Percentiles rank a stretch among this genome's conserved stretches.
phyloP scores from a whole-genome alignment of 2,329 filamentous ascomycete genomes.

The Cryphonectria radicalis region DNA sequence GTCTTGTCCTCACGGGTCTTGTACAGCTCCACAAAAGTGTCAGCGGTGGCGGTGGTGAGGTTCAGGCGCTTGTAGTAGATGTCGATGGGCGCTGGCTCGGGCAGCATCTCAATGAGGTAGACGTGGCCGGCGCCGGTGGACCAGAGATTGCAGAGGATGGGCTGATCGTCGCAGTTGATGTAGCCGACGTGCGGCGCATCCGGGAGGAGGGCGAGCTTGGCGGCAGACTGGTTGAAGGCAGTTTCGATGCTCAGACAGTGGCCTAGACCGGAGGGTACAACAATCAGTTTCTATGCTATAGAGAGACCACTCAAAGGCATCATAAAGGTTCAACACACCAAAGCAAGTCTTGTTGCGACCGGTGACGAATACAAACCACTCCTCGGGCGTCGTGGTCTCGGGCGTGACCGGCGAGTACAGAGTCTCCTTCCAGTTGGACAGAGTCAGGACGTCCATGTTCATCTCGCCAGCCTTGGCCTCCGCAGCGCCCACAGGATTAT shows the following conservation, averaged over 20 bases:
- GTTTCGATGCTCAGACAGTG: constrained; percentile 66
- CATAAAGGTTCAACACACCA: constrained; percentile 47
- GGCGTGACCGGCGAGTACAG: constrained; percentile 65
- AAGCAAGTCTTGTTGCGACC: constrained; percentile 81
- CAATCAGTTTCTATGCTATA: constrained; percentile 26
- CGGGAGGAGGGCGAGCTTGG: constrained; percentile 63
- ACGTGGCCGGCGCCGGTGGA: constrained; percentile 66
- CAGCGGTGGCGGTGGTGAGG: constrained; percentile 67
- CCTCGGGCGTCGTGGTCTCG: constrained; percentile 65
- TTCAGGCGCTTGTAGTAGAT: constrained; percentile 71
- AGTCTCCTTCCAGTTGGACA: constrained; percentile 73
- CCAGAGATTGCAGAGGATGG: constrained; percentile 77
- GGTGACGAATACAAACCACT: constrained; percentile 77
- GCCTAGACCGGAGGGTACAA: constrained; percentile 48
- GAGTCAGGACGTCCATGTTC: constrained; percentile 62
- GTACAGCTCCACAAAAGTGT: constrained; percentile 65
- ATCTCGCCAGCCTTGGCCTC: constrained; percentile 55
- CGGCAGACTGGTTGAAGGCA: constrained; percentile 69
- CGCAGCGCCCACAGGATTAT: constrained; percentile 48
- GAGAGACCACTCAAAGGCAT: background rate
- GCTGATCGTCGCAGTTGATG: constrained; percentile 75
- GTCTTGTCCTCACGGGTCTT: constrained; percentile 54
- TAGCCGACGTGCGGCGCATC: constrained; percentile 69
- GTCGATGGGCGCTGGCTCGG: constrained; percentile 65
- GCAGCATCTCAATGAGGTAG: constrained; percentile 70